Evolutionary conservation across 106 monocot species (phyloP), one percentile per base, ranked within the genome.

Genomic region (Iris macrosiphon): DNA sequence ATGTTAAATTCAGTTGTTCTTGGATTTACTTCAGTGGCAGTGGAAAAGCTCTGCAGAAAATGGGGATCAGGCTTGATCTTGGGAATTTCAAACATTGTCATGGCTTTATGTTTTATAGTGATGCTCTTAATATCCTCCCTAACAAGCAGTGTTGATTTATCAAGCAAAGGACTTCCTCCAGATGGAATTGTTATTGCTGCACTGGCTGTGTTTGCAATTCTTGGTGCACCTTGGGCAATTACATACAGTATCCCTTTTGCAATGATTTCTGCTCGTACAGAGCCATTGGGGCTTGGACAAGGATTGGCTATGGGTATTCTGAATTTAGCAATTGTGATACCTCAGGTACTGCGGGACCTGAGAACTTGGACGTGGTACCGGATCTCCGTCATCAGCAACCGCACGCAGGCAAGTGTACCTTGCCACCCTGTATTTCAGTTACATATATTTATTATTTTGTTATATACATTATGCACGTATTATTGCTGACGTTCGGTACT

Each of bases 181-280:
- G 32, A 52, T 60, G 75, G 83, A 46, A 78, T 87, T 62, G 66
- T 87, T 49, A 70, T 87, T 66, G 64, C 87, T 59, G 52, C 78
- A 13, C 61, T 99, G 4, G 52, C 91, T 62, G 69, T 73, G 65
- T 83, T 57, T 40, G 9, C 57, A 39, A 20, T 57, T 57, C 57
- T 57, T 40, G 91, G 98, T 6, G 67, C 64, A 7, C 91, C 91
- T 53, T 66, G 87, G 54, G 70, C 91, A 20, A 84, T 91, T 35
- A 84, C 87, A 9, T 99, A 87, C 75, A 91, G 69, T 73, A 80
- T 99, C 68, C 98, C 87, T n/a, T 91, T 87, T 87, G 98, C 84
- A 60, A 91, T 99, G 98, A 59, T 91, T 51, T 78, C 98, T 61
- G 76, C 69, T 68, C 67, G 78, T 10, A 65, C 61, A 59, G 87